Conservation (phyloP, 2,329 filamentous ascomycete species). For the Beauveria pseudobassiana region DNA sequence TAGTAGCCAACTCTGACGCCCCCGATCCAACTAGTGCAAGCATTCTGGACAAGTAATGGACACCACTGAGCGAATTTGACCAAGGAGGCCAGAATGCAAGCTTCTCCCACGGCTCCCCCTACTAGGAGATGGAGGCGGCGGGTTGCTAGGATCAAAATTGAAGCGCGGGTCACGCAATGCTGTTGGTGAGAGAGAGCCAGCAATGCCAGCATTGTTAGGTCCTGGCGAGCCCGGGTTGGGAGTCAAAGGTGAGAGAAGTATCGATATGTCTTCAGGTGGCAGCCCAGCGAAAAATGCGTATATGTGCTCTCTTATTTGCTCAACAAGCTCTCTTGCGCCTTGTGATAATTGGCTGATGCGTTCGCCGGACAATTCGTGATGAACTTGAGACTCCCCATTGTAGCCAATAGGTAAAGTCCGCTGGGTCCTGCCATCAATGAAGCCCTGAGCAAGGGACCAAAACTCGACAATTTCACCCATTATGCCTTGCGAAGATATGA, state of each 20-base stretch:
- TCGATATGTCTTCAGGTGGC: slow-evolving; percentile 83
- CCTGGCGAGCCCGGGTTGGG: slow-evolving; percentile 53
- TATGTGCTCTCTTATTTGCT: slow-evolving; percentile 71
- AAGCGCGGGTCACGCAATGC: slow-evolving; percentile 65
- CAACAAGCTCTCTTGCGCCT: slow-evolving; percentile 74
- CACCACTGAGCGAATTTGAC: slow-evolving; percentile 86
- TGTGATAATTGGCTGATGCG: slow-evolving; percentile 66
- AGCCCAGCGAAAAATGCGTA: slow-evolving; percentile 78
- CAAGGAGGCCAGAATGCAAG: slow-evolving; percentile 94
- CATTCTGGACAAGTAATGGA: slow-evolving; percentile 79
- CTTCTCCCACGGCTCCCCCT: slow-evolving; percentile 82
- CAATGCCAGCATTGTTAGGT: slow-evolving; percentile 21
- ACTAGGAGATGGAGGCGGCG: slow-evolving; percentile 69
- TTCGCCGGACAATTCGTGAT: slow-evolving; percentile 70
- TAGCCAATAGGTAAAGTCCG: slow-evolving; percentile 70
- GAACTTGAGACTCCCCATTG: slow-evolving; percentile 70
- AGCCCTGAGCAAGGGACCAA: slow-evolving; percentile 86
- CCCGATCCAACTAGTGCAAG: slow-evolving; percentile 77
- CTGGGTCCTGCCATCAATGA: slow-evolving; percentile 81
- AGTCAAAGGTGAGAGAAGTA: slow-evolving; percentile 75
- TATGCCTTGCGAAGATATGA: slow-evolving; percentile 73
- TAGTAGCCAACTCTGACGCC: slow-evolving; percentile 74
- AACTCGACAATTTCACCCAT: slow-evolving; percentile 88
- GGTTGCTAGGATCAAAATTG: slow-evolving; percentile 68
- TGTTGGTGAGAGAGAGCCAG: slow-evolving; percentile 41